A percentile compares a stretch with the other conserved stretches of the same genome.
These are phyloP conservation scores for Urochloa ruziziensis DNA, from an alignment of 176 grass and related monocot species.

Conservation along the genomic window DNA sequence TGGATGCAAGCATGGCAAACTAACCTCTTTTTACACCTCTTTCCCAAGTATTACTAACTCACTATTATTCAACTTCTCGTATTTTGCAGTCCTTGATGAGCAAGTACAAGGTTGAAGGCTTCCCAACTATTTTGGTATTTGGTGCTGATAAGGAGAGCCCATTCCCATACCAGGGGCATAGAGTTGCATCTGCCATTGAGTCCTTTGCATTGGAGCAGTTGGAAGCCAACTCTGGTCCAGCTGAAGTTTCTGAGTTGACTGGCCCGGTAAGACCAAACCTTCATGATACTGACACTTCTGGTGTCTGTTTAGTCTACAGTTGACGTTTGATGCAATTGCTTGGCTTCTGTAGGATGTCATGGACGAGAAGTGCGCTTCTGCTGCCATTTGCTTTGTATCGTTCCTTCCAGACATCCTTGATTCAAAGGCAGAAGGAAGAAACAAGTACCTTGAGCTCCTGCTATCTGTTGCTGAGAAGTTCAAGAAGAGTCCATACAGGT, in stretches of 20 bases:
- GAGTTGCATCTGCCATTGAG: constrained; percentile 81
- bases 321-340: constrained; percentile 12
- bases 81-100: constrained; percentile 96
- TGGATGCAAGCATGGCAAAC: background rate
- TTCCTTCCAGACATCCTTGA: constrained; percentile 99
- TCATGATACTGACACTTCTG: constrained; percentile 18
- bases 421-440: constrained; percentile 96
- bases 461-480: constrained; percentile 90
- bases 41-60: background rate
- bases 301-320: background rate
- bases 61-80: constrained; percentile 8
- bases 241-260: constrained; percentile 89
- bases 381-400: constrained; percentile 98
- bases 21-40: background rate
- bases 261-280: constrained; percentile 45
- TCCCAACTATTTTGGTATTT: constrained; percentile 99
- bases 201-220: constrained; percentile 83
- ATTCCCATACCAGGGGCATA: constrained; percentile 68
- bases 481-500: constrained; percentile 96
- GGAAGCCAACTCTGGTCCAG: constrained; percentile 76
- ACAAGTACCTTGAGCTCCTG: constrained; percentile 81
- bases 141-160: constrained; percentile 86
- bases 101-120: constrained; percentile 94
- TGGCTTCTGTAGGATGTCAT: constrained; percentile 69
- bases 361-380: constrained; percentile 92